Percentiles rank a stretch among this genome's conserved stretches.
Conservation (phyloP, 345 rosid species). For the Physaria fendleri region DNA sequence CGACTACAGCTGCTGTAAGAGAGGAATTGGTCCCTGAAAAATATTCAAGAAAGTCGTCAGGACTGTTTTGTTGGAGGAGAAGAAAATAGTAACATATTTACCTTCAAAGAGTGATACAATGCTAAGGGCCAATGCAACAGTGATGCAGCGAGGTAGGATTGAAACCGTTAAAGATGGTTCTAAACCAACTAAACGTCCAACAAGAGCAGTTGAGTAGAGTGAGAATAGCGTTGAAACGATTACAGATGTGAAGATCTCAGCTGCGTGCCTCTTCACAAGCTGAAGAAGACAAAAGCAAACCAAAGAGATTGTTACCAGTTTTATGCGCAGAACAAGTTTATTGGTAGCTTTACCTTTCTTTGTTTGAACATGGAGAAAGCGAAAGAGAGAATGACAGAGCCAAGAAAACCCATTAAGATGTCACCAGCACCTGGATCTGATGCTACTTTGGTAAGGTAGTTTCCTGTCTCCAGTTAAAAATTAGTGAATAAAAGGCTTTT, state of each 20-base stretch:
- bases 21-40: constrained; percentile 78
- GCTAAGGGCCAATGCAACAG: constrained; percentile 94
- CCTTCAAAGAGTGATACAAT: constrained; percentile 89
- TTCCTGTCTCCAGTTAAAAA: constrained; percentile 37
- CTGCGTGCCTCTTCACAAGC: constrained; percentile 93
- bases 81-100: constrained; percentile 6
- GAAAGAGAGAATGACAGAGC: constrained; percentile 88
- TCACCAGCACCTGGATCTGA: constrained; percentile 97
- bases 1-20: constrained; percentile 90
- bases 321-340: neutral
- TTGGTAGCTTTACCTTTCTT: constrained; percentile 56
- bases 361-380: constrained; percentile 98
- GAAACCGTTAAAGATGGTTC: constrained; percentile 74
- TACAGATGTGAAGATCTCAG: constrained; percentile 87
- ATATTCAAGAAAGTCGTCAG: neutral
- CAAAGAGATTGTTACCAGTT: neutral
- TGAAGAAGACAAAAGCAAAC: constrained; percentile 31
- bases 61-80: neutral
- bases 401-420: constrained; percentile 87
- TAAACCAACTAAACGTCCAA: constrained; percentile 68
- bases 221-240: constrained; percentile 77
- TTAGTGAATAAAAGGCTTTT: neutral
- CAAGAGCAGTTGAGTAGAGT: constrained; percentile 81
- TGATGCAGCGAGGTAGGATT: constrained; percentile 87
- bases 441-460: constrained; percentile 70